Evolutionary conservation across 2,329 filamentous ascomycete species (phyloP).

Genomic region (Monosporascus sp.): DNA sequence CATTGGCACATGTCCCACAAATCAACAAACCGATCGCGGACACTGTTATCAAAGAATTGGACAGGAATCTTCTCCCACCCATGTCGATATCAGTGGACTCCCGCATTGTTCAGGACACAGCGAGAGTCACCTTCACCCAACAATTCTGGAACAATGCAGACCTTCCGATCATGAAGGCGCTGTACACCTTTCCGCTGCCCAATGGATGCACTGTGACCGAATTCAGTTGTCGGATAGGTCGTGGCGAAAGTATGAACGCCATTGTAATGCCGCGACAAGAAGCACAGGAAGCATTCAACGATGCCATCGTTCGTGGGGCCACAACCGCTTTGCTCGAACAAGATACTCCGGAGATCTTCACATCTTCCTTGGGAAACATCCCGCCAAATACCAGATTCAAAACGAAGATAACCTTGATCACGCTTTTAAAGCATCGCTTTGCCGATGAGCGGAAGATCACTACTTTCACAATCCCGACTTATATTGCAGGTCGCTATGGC

Average conservation of each 20-base stretch:
- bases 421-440: conserved; percentile 18
- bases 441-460: conserved; percentile 11
- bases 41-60: too few relatives aligned
- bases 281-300: conserved; percentile 11
- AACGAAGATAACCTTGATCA: conserved; percentile 18
- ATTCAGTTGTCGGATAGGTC: conserved; percentile 20
- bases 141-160: conserved; percentile 22
- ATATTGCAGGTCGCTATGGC: conserved; percentile 22
- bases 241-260: conserved; percentile 14
- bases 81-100: conserved; percentile 16
- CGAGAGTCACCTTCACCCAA: conserved; percentile 18
- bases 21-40: too few relatives aligned
- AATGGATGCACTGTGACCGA: conserved; percentile 20
- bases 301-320: conserved; percentile 2
- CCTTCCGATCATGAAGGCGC: conserved; percentile 15
- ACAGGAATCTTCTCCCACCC: conserved; percentile 16
- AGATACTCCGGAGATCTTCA: conserved; percentile 22
- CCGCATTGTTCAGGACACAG: conserved; percentile 19
- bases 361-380: conserved; percentile 20
- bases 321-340: conserved; percentile 18
- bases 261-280: conserved; percentile 16
- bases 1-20: too few relatives aligned
- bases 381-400: conserved; percentile 19
- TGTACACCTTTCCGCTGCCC: conserved; percentile 23
- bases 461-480: conserved; percentile 19